A percentile compares a stretch with the other conserved stretches of the same genome.
Conservation (phyloP, 1,284 basidiomycete species). For the Rhodotorula sp. region DNA sequence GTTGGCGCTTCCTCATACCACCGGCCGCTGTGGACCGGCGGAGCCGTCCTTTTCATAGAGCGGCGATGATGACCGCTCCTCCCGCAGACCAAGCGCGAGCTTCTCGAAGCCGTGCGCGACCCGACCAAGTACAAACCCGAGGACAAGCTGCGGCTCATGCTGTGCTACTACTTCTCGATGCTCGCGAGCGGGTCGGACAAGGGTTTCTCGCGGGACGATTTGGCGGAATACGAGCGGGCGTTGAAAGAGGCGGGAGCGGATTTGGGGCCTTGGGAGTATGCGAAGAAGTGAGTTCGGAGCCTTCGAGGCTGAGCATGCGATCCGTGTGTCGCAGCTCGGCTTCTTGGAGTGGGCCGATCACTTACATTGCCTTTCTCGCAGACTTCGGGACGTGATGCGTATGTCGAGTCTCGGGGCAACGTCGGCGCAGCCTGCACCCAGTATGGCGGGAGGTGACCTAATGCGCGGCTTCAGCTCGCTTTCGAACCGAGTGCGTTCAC, state of each 20-base stretch:
- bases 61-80: background rate
- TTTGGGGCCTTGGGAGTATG: slow-evolving; percentile 84
- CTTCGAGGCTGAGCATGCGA: background rate
- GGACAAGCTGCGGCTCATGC: slow-evolving; percentile 89
- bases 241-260: slow-evolving; percentile 76
- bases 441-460: slow-evolving; percentile 65
- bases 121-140: slow-evolving; percentile 62
- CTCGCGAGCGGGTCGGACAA: slow-evolving; percentile 69
- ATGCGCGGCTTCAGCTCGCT: slow-evolving; percentile 90
- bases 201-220: slow-evolving; percentile 76
- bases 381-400: slow-evolving; percentile 80
- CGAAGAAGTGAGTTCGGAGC: slow-evolving; percentile 60
- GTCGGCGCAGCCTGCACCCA: slow-evolving; percentile 56
- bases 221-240: slow-evolving; percentile 82
- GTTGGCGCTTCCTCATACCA: background rate
- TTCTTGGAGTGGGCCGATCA: background rate
- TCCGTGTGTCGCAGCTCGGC: too few species aligned
- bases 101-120: slow-evolving; percentile 77
- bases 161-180: slow-evolving; percentile 78
- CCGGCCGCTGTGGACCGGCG: too few species aligned
- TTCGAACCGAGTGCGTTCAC: slow-evolving; percentile 70
- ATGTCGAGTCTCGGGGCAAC: slow-evolving; percentile 84
- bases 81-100: slow-evolving; percentile 66
- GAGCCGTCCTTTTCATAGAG: background rate
- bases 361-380: slow-evolving; percentile 20